phyloP scores from a whole-genome alignment of 768 basidiomycete species.

The Megacollybia marginata region DNA sequence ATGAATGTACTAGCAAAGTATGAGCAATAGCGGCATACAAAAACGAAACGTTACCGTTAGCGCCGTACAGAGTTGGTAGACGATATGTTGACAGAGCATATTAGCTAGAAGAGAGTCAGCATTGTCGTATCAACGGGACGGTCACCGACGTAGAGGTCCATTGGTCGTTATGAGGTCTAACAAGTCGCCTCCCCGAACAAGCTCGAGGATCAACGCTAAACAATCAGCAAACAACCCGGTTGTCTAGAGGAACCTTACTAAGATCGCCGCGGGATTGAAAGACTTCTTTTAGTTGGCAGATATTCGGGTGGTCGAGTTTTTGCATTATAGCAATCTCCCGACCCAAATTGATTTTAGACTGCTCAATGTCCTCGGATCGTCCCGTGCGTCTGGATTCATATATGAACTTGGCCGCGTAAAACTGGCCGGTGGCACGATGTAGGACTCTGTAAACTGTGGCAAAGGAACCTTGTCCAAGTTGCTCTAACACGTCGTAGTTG shows the following conservation, averaged over 20 bases:
- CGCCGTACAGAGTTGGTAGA: slow-evolving; percentile 78
- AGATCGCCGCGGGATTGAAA: slow-evolving; percentile 56
- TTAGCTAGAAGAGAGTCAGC: slow-evolving; percentile 34
- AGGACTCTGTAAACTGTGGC: slow-evolving; percentile 86
- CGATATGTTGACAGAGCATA: slow-evolving; percentile 55
- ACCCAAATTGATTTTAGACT: slow-evolving; percentile 34
- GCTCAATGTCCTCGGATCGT: slow-evolving; percentile 15
- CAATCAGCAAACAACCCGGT: background rate
- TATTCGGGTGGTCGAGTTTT: slow-evolving; percentile 70
- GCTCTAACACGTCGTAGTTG: slow-evolving; percentile 56
- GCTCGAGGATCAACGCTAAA: slow-evolving; percentile 75
- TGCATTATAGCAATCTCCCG: slow-evolving; percentile 79
- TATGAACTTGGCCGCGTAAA: slow-evolving; percentile 89
- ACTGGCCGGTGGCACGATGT: slow-evolving; percentile 58
- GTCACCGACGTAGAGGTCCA: background rate
- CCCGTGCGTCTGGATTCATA: slow-evolving; percentile 36
- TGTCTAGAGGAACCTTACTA: slow-evolving; percentile 31
- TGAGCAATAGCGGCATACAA: background rate
- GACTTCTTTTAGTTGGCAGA: slow-evolving; percentile 73
- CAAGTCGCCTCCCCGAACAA: slow-evolving; percentile 83
- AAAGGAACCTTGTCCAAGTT: slow-evolving; percentile 88
- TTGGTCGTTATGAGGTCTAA: slow-evolving; percentile 67
- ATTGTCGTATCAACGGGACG: background rate
- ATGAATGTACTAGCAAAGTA: slow-evolving; percentile 50
- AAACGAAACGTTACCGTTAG: slow-evolving; percentile 42